Conservation (phyloP, 441 rosid genomes). For the Populus tomentosa region DNA sequence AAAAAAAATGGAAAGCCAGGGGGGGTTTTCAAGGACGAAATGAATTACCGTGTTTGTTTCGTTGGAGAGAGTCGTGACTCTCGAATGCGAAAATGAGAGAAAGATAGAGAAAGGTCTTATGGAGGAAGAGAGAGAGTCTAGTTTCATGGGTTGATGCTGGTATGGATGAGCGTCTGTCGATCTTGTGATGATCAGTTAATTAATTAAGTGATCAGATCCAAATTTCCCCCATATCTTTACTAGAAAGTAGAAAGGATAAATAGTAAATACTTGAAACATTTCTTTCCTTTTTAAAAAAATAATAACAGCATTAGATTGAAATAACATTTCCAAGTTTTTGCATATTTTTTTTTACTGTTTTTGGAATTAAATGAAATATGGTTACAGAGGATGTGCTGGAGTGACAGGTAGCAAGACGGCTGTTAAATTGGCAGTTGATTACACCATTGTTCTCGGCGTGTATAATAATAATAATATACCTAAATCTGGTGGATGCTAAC, state of each 20-base stretch:
- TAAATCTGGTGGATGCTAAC: background rate
- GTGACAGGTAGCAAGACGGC: background rate
- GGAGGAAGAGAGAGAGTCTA: slow-evolving; percentile 17
- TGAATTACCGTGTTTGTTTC: slow-evolving; percentile 26
- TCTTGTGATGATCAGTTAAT: background rate
- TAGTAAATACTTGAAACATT: background rate
- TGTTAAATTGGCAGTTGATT: background rate
- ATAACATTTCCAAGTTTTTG: too few relatives aligned
- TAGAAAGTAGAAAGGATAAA: background rate
- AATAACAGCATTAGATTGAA: too few relatives aligned
- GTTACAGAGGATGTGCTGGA: background rate
- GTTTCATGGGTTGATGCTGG: slow-evolving; percentile 19
- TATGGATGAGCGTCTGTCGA: background rate
- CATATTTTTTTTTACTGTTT: background rate
- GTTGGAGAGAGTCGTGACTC: slow-evolving; percentile 12
- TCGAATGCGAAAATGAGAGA: slow-evolving; percentile 13
- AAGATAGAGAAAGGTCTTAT: background rate
- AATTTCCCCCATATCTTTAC: background rate
- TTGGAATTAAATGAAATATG: background rate
- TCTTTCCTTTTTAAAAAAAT: background rate
- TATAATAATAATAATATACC: background rate
- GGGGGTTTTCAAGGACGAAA: slow-evolving; percentile 35
- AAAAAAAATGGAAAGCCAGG: slow-evolving; percentile 8
- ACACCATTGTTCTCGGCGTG: background rate
- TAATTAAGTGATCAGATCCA: background rate